phyloP scores from a whole-genome alignment of 768 basidiomycete genomes.

The Phaeotremella fagi region DNA sequence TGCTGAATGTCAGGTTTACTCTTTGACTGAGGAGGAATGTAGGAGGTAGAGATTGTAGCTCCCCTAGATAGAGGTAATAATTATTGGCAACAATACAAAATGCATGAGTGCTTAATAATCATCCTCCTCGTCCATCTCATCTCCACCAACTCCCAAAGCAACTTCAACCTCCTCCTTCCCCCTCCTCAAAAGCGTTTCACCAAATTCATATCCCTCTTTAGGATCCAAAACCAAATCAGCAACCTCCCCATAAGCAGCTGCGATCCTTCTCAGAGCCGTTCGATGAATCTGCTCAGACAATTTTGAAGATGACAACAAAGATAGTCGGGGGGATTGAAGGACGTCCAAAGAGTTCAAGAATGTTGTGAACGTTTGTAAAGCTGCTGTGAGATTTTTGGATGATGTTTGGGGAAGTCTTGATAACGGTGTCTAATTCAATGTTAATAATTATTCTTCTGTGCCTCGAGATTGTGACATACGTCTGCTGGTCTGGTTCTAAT shows the following conservation, averaged over 20 bases:
- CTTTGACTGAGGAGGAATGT: no score
- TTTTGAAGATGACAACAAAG: slow-evolving; percentile 63
- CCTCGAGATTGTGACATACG: slow-evolving; percentile 33
- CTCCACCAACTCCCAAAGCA: slow-evolving; percentile 32
- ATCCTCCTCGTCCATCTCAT: slow-evolving; percentile 7
- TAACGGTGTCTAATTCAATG: slow-evolving; percentile 59
- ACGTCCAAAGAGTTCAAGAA: slow-evolving; percentile 80
- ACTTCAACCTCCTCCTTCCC: slow-evolving; percentile 43
- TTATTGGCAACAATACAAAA: no score
- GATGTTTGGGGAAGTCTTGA: slow-evolving; percentile 67
- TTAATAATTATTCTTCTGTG: no score
- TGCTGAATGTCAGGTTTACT: no score
- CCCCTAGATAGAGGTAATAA: no score
- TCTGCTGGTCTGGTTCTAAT: slow-evolving; percentile 47
- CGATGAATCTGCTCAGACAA: slow-evolving; percentile 70
- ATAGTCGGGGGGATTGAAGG: slow-evolving; percentile 70
- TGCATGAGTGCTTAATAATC: no score
- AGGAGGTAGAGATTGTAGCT: no score
- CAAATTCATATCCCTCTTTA: slow-evolving; percentile 85
- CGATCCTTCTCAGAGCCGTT: slow-evolving; percentile 65
- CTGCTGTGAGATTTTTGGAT: slow-evolving; percentile 59
- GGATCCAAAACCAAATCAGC: slow-evolving; percentile 72
- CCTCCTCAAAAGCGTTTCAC: slow-evolving; percentile 71
- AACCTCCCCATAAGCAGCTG: slow-evolving; percentile 63
- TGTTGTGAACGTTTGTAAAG: slow-evolving; percentile 64